Evolutionary conservation across 768 basidiomycete species (phyloP), one percentile per base, ranked within the genome.

Genomic region (Infundibulicybe gibba): DNA sequence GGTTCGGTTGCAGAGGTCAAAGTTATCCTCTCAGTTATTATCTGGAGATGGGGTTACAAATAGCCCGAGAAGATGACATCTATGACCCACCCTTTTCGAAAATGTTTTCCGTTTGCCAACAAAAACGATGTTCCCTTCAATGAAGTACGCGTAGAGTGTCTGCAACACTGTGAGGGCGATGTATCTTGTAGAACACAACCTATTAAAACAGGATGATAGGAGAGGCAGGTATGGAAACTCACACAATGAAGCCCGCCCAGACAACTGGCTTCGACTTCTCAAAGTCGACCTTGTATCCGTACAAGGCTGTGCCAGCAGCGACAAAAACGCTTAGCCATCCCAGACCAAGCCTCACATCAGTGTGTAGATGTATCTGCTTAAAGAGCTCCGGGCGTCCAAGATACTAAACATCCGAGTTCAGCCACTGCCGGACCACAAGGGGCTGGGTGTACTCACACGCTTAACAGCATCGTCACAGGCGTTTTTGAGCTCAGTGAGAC

Each of bases 21-120:
- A 21, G 83, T 88, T 66, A 97, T 80, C 53, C 86, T 83, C 61
- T 97, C 94, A 2, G 90, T 92, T 40, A 94, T 85, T 60, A 97
- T 95, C 87, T 94, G 63, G 6, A 19, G 15, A 34, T 13, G 44
- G 15, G 71, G 58, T 69, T 75, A 55, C 81, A 73, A 38, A 68
- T 67, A 12, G 77, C 76, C 30, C 39, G 49, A 20, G 25, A 35
- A 52, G 15, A 32, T 40, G 34, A 44, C 19, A 48, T 13, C 17
- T n/a, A n/a, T n/a, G n/a, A 70, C 83, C 49, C 54, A 91, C 90
- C 49, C 90, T 77, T 63, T 90, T 92, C 13, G 89, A 88, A 52
- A 95, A 82, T 13, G 89, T 87, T 67, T 94, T 93, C 52, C 94
- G 82, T 61, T 87, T 90, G 32, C 94, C 94, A 19, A 88, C 81